A percentile compares a stretch with the other conserved stretches of the same genome.
These are phyloP conservation scores for Eucalyptus melliodora DNA, from an alignment of 345 rosid species.

Conservation along the genomic window DNA sequence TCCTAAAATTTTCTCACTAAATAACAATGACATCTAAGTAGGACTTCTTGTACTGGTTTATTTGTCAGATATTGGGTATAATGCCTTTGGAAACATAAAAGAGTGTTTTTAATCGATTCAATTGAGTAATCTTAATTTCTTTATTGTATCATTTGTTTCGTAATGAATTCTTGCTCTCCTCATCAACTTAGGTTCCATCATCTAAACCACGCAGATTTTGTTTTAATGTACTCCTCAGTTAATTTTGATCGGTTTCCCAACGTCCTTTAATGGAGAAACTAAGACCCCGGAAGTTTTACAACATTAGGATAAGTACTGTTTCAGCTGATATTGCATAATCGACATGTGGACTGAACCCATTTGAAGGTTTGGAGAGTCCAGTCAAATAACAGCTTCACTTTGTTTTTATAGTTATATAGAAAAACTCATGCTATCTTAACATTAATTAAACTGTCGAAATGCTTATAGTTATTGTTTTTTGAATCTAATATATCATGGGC, in stretches of 20 bases:
- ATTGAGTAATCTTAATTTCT: background rate
- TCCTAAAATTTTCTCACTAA: background rate
- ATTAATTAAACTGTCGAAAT: background rate
- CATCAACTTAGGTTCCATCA: background rate
- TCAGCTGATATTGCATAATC: background rate
- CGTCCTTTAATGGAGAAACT: background rate
- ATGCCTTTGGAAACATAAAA: background rate
- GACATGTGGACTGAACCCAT: background rate
- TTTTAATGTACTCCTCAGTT: background rate
- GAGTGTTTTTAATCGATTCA: background rate
- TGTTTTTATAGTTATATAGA: background rate
- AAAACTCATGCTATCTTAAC: background rate
- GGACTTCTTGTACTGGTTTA: background rate
- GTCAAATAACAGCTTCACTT: background rate
- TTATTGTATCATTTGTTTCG: background rate
- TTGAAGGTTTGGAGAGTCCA: background rate
- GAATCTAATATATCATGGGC: background rate
- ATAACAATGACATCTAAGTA: background rate
- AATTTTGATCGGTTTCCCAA: background rate
- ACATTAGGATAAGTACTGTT: background rate
- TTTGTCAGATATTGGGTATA: background rate
- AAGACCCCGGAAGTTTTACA: background rate
- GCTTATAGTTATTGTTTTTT: background rate
- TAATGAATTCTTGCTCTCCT: background rate
- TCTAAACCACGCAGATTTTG: background rate